Evolutionary conservation across 2,329 filamentous ascomycete genomes (phyloP).

Genomic region (Acephala macrosclerotiorum): DNA sequence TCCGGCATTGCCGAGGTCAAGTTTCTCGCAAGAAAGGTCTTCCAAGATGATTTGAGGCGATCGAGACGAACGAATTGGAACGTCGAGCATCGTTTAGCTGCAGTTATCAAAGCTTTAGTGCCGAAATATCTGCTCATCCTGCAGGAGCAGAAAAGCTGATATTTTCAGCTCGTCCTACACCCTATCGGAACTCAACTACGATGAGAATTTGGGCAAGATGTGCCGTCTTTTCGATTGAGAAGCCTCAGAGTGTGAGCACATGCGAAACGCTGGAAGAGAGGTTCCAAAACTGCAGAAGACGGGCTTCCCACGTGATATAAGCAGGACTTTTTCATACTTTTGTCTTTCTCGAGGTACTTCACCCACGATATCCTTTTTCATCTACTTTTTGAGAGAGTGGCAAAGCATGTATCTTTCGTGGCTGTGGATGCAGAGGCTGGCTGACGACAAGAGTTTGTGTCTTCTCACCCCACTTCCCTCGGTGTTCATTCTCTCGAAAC

Average conservation of each 20-base stretch:
- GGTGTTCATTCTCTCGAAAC: background rate
- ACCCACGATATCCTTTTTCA: background rate
- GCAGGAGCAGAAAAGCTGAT: background rate
- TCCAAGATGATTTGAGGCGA: too few relatives aligned
- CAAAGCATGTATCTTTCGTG: too few relatives aligned
- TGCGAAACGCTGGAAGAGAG: background rate
- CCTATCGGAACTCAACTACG: background rate
- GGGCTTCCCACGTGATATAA: background rate
- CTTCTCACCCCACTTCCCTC: background rate
- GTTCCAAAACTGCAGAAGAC: background rate
- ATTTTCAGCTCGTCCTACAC: background rate
- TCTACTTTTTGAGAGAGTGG: background rate
- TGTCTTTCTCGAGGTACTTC: background rate
- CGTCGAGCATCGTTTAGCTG: background rate
- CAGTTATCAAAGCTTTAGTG: background rate
- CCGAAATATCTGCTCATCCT: background rate
- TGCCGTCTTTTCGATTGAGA: background rate
- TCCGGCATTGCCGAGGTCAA: too few relatives aligned
- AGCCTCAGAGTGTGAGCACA: background rate
- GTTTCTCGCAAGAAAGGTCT: too few relatives aligned
- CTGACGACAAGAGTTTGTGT: background rate
- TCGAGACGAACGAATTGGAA: background rate
- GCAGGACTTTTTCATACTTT: background rate
- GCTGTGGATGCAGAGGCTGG: background rate
- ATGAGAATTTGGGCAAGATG: background rate